Conservation (phyloP, 257 asterid species). For the Solanum lycopersicoides region DNA sequence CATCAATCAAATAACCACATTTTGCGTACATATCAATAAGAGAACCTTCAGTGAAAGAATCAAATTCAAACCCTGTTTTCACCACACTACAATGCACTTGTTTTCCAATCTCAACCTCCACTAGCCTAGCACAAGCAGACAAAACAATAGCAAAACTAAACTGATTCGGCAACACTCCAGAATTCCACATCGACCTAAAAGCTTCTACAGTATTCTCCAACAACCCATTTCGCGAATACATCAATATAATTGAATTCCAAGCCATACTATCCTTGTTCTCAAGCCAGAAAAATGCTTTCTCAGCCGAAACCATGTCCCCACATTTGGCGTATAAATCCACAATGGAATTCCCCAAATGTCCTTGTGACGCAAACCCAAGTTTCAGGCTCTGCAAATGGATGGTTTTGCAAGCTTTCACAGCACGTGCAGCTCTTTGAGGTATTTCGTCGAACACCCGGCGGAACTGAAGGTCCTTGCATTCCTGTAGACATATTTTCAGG, state of each 20-base stretch:
- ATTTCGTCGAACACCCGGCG: slow-evolving; percentile 54
- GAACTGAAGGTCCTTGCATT: slow-evolving; percentile 59
- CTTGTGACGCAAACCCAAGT: slow-evolving; percentile 35
- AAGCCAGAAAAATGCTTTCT: slow-evolving; percentile 37
- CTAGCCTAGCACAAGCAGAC: slow-evolving; percentile 63
- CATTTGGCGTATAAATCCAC: slow-evolving; percentile 86
- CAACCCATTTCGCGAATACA: slow-evolving; percentile 54
- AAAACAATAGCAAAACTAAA: slow-evolving; percentile 63
- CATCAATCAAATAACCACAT: slow-evolving; percentile 42
- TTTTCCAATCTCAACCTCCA: slow-evolving; percentile 35
- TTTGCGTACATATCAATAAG: slow-evolving; percentile 83
- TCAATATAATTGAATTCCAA: slow-evolving; percentile 72
- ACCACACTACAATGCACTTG: slow-evolving; percentile 47
- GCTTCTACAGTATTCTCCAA: slow-evolving; percentile 26
- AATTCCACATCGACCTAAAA: slow-evolving; percentile 45
- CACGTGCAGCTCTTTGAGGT: slow-evolving; percentile 31
- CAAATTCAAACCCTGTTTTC: slow-evolving; percentile 42
- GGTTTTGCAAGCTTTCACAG: slow-evolving; percentile 31
- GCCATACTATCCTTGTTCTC: slow-evolving; percentile 44
- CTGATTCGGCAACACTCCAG: slow-evolving; percentile 55
- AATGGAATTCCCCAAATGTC: slow-evolving; percentile 53
- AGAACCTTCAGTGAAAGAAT: slow-evolving; percentile 63
- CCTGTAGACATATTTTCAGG: slow-evolving; percentile 23
- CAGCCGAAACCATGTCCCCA: slow-evolving; percentile 47
- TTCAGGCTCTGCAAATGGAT: slow-evolving; percentile 49